Base-by-base conservation (phyloP, 2,329 filamentous ascomycete genomes). In the Clonostachys rhizophaga region DNA sequence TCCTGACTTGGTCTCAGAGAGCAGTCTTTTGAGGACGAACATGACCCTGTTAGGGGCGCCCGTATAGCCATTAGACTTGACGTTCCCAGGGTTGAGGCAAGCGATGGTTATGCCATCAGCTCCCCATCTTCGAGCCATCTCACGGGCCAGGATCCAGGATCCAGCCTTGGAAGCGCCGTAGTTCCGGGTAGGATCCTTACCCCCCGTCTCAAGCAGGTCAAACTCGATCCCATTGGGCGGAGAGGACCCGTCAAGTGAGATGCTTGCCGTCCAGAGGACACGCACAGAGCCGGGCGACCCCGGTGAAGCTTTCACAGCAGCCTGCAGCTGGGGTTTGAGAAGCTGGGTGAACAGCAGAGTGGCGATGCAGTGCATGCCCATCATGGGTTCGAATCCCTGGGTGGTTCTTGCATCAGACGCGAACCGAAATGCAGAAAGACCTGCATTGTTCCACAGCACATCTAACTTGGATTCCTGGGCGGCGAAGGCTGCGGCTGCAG, bases 381-480 rank as follows among this genome's bases (percentile, higher is more conserved):
- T 48, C 45, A 65, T 55, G 6, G 54, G 30, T 47, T 70, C 66
- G 9, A 67, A 47, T 12, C 59, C 61, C 42, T 69, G 67, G 5
- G 44, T 44, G 36, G 45, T 34, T 24, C 20, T 42, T 7, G 40
- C 40, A 13, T 17, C 16, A 18, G 40, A 13, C 9, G 6, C 40
- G 13, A 42, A 14, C 13, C 13, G n/a, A 42, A 18, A 42, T 14
- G 40, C n/a, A 8, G 40, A 42, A 4, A 20, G 8, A 18, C 60
- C 69, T 2, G 69, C 69, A 54, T 71, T 71, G 49, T 71, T 64
- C 51, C 65, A 60, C 34, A 71, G 51, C 5, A 68, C 56, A 47
- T 71, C 63, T 4, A 72, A 54, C 33, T 54, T 56, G 12, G 47
- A 43, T 44, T 60, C 58, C 14, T 47, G 51, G 33, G 50, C 43